These are phyloP conservation scores for Urtica urens DNA, from an alignment of 306 rosid species.

Conservation along the genomic window DNA sequence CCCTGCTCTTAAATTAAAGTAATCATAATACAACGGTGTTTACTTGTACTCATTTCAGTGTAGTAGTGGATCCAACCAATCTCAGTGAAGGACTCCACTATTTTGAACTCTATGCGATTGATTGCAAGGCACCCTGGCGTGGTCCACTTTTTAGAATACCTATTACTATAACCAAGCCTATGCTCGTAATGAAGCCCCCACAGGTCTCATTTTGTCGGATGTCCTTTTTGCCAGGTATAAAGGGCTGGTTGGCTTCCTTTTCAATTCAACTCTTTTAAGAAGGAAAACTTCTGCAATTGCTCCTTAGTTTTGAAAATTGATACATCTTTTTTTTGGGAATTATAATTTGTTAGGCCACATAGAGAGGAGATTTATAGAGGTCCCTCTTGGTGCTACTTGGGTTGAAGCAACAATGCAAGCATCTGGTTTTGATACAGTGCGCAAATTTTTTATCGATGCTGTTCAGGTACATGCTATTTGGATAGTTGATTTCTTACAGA, in stretches of 20 bases:
- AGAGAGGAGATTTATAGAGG: slow-evolving; percentile 81
- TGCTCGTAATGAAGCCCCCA: slow-evolving; percentile 47
- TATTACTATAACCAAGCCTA: slow-evolving; percentile 74
- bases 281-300: slow-evolving; percentile 4
- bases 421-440: slow-evolving; percentile 70
- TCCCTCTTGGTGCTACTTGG: slow-evolving; percentile 86
- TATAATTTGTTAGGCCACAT: slow-evolving; percentile 57
- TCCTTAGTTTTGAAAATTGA: slow-evolving; percentile 10
- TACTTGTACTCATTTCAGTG: slow-evolving; percentile 51
- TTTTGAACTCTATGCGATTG: slow-evolving; percentile 73
- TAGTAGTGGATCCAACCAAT: slow-evolving; percentile 73
- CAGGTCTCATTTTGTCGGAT: slow-evolving; percentile 52
- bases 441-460: slow-evolving; percentile 73
- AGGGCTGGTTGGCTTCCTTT: slow-evolving; percentile 16
- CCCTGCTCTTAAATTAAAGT: too few relatives aligned
- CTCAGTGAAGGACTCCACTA: slow-evolving; percentile 83
- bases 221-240: slow-evolving; percentile 75
- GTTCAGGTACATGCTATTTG: slow-evolving; percentile 58
- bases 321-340: slow-evolving; percentile 17
- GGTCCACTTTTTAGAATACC: slow-evolving; percentile 98
- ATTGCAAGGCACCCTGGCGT: slow-evolving; percentile 94
- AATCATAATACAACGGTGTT: too few relatives aligned
- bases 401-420: slow-evolving; percentile 77
- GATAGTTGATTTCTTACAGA: slow-evolving; percentile 3
- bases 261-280: slow-evolving; percentile 3